These are phyloP conservation scores for Hanseniaspora mollemarum DNA, from an alignment of 805 yeast species.

Conservation along the genomic window DNA sequence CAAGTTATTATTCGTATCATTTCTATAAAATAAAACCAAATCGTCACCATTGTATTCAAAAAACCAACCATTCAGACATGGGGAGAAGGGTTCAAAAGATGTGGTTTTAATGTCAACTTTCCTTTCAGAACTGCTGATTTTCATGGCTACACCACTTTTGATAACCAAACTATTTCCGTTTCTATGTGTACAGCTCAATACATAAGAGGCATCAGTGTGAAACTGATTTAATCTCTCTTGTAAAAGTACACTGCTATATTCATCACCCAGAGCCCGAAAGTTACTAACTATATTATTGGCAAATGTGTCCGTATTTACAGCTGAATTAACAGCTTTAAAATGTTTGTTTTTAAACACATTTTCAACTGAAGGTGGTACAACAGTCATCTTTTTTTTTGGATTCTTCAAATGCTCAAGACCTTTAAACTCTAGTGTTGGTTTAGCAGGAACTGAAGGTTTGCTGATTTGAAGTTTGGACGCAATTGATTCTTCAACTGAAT, in stretches of 20 bases:
- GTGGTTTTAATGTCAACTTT: background rate
- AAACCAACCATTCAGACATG: background rate
- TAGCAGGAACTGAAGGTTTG: background rate
- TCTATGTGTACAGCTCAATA: conserved; percentile 14
- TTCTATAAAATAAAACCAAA: background rate
- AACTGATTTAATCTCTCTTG: background rate
- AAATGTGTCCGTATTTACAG: background rate
- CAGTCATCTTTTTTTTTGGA: background rate
- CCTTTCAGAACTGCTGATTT: background rate
- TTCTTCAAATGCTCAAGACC: background rate
- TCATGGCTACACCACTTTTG: background rate
- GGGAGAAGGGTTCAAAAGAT: background rate
- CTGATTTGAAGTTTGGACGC: background rate
- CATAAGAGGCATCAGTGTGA: conserved; percentile 17
- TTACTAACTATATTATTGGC: conserved; percentile 1
- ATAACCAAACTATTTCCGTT: background rate
- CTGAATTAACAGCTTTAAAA: conserved; percentile 3
- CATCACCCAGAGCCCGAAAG: background rate
- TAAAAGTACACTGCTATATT: background rate
- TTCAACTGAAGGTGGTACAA: background rate
- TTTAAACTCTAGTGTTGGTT: conserved; percentile 2
- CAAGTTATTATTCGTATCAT: background rate
- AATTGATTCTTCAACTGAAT: background rate
- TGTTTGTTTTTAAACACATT: background rate
- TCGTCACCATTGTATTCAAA: conserved; percentile 12